Evolutionary conservation across 345 rosid species (phyloP).

Genomic region (Eucalyptus tenuipes): DNA sequence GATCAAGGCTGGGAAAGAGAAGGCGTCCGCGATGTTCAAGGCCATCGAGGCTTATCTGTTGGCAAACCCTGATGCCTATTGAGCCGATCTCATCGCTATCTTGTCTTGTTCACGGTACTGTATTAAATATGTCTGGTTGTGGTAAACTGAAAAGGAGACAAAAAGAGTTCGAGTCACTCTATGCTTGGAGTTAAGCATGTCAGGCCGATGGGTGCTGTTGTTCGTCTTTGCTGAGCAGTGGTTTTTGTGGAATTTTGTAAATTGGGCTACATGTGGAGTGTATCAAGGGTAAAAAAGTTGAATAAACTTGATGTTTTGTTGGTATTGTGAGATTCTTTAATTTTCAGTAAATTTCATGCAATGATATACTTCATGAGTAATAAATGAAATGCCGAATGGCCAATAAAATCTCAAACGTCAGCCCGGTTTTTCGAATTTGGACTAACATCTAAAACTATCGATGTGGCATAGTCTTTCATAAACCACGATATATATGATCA

Average conservation of each 20-base stretch:
- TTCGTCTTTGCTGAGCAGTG: neutral
- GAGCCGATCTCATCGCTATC: neutral
- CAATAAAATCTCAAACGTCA: rapidly evolving
- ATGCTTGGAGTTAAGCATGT: neutral
- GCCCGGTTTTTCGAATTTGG: neutral
- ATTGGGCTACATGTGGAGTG: neutral
- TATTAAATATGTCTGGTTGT: neutral
- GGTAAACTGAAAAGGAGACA: neutral
- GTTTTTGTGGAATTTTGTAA: neutral
- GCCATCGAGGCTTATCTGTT: constrained; percentile 17
- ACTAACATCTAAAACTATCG: neutral
- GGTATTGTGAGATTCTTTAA: neutral
- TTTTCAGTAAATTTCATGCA: neutral
- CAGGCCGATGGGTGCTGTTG: neutral
- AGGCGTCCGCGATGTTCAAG: constrained; percentile 3
- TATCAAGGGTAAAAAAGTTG: no score
- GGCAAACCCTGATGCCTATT: constrained; percentile 12
- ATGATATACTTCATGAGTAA: neutral
- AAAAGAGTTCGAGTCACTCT: neutral
- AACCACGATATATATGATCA: neutral
- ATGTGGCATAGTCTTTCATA: neutral
- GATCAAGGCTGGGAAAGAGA: constrained; percentile 2
- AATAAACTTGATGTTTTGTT: no score
- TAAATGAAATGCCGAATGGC: neutral
- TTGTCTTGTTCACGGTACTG: neutral